A percentile compares a stretch with the other conserved stretches of the same genome.
phyloP scores from a whole-genome alignment of 805 yeast species.

The Wickerhamomyces sydowiorum region DNA sequence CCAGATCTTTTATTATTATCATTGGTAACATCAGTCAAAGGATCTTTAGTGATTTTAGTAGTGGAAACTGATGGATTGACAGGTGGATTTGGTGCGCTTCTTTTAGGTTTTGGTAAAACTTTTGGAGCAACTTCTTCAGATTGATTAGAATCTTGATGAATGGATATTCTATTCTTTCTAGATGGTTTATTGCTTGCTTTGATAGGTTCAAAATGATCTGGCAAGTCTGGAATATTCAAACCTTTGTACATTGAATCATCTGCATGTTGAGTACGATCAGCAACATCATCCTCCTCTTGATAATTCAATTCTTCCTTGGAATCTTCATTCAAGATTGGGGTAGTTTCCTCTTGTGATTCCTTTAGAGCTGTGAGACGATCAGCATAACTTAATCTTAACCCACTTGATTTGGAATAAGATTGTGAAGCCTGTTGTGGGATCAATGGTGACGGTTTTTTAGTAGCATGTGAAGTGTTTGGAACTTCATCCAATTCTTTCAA shows the following conservation, averaged over 20 bases:
- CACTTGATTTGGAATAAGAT: conserved; percentile 10
- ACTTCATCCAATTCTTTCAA: conserved; percentile 22
- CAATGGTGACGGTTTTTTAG: conserved; percentile 2
- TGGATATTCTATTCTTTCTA: conserved; percentile 21
- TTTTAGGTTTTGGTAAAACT: conserved; percentile 8
- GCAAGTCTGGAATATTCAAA: conserved; percentile 19
- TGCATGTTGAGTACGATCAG: not conserved
- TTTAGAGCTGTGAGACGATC: conserved; percentile 28
- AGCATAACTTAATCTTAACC: conserved; percentile 31
- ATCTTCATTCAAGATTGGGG: conserved; percentile 2
- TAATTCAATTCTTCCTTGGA: conserved; percentile 5
- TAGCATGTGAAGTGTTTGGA: conserved; percentile 15
- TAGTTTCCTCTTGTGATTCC: not conserved
- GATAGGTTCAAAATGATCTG: conserved; percentile 12
- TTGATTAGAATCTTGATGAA: conserved; percentile 7
- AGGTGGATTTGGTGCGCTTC: conserved; percentile 5
- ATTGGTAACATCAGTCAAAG: conserved; percentile 18
- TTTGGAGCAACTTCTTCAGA: conserved; percentile 10
- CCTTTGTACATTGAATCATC: conserved; percentile 4
- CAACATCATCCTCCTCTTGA: conserved; percentile 5
- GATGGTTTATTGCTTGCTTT: conserved; percentile 1
- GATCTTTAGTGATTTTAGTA: conserved; percentile 7
- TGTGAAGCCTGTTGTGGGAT: conserved; percentile 13
- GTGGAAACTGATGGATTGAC: conserved; percentile 11
- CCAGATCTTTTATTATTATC: conserved; percentile 16